Percentiles rank a stretch among this genome's conserved stretches.
Conservation (phyloP, 176 grass and related monocot species). For the Saccharum spontaneum region DNA sequence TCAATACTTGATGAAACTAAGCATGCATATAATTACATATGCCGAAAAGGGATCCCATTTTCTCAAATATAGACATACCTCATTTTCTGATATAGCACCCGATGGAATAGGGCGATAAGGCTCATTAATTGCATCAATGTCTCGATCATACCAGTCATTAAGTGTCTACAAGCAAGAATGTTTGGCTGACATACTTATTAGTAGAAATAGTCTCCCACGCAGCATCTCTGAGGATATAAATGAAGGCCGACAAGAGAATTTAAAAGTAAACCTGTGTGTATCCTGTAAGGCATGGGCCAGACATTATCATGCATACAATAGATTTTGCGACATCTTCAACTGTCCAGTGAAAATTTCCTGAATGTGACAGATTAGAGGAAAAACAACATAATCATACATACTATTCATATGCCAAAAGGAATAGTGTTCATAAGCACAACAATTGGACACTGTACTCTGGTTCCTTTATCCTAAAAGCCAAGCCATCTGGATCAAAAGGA, state of each 20-base stretch:
- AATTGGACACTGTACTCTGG: not conserved
- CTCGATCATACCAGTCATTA: conserved; percentile 97
- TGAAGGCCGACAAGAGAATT: not conserved
- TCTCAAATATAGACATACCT: conserved; percentile 51
- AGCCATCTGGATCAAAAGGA: not conserved
- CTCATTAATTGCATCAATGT: conserved; percentile 98
- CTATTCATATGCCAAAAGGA: conserved; percentile 2
- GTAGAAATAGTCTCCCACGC: conserved; percentile 4
- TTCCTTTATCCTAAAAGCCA: conserved; percentile 3
- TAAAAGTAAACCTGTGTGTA: conserved; percentile 75
- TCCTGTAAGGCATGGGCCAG: conserved; percentile 91
- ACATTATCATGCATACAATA: conserved; percentile 98
- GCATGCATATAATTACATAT: conserved; percentile 9
- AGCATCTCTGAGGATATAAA: conserved; percentile 3
- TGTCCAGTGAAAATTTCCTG: conserved; percentile 99
- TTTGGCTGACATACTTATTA: conserved; percentile 38
- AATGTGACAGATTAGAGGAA: not conserved
- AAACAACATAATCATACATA: conserved; percentile 31
- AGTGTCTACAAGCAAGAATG: conserved; percentile 70
- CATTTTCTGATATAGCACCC: conserved; percentile 89
- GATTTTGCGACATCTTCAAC: conserved; percentile 93
- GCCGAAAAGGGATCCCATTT: not conserved
- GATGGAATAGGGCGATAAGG: conserved; percentile 99
- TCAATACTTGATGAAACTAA: conserved; percentile 20
- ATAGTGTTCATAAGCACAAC: not conserved